A percentile compares a stretch with the other conserved stretches of the same genome.
Conservation (phyloP, 352 stramenopile genomes). For the Nothophytophthora sp. region DNA sequence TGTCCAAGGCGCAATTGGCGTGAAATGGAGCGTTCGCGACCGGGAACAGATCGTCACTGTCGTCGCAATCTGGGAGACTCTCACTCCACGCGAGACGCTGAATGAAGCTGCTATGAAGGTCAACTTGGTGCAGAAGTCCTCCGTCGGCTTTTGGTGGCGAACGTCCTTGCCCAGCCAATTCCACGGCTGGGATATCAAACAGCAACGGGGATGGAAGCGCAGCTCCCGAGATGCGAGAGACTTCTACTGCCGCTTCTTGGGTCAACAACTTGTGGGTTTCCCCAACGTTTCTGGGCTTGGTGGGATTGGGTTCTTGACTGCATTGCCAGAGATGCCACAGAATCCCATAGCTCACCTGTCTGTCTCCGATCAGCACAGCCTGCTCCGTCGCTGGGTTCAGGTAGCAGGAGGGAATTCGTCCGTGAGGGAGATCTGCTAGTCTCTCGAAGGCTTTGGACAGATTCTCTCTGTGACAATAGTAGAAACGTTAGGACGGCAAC, state of each 20-base stretch:
- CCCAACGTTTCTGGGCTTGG: conserved; percentile 1
- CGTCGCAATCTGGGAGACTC: not conserved
- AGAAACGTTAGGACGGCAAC: no score
- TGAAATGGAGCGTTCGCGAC: conserved; percentile 13
- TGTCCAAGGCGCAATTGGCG: not conserved
- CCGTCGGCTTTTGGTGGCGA: not conserved
- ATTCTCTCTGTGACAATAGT: conserved; percentile 45
- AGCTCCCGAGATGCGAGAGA: no score
- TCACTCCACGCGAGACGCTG: conserved; percentile 16
- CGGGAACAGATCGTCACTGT: conserved; percentile 26
- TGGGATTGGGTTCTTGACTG: conserved; percentile 1
- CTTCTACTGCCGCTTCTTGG: not conserved
- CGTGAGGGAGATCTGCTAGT: conserved; percentile 9
- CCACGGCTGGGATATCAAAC: conserved; percentile 24
- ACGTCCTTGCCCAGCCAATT: conserved; percentile 8
- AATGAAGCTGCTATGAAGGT: conserved; percentile 19
- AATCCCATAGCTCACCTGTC: conserved; percentile 43
- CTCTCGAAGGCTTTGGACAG: conserved; percentile 26
- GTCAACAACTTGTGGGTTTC: not conserved
- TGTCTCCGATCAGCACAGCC: conserved; percentile 42
- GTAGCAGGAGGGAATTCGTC: conserved; percentile 11
- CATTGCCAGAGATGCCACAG: conserved; percentile 59
- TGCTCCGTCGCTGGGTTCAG: conserved; percentile 17
- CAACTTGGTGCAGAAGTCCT: conserved; percentile 11
- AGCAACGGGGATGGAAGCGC: conserved; percentile 6